Evolutionary conservation across 2,329 filamentous ascomycete species (phyloP).

Genomic region (Aspergillus ibericus): DNA sequence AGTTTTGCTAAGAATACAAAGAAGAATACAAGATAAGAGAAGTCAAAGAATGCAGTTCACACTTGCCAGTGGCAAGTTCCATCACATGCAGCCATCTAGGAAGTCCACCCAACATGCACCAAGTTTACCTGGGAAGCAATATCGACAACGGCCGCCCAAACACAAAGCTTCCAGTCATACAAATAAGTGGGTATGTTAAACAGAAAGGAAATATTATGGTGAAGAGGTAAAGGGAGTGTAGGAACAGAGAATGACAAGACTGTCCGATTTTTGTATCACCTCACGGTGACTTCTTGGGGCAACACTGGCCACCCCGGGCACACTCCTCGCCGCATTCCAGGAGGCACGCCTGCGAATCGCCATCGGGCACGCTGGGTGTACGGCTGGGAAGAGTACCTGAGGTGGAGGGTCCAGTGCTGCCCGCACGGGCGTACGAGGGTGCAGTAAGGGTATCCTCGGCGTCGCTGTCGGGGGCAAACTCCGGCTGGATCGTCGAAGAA

Average conservation of each 20-base stretch:
- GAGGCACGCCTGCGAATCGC: constrained; percentile 44
- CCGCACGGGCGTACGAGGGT: constrained; percentile 24
- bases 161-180: background rate
- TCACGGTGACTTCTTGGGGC: constrained; percentile 35
- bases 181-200: constrained; percentile 1
- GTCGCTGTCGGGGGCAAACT: constrained; percentile 57
- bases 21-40: background rate
- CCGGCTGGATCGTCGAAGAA: constrained; percentile 94
- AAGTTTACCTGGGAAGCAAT: background rate
- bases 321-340: constrained; percentile 51
- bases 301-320: constrained; percentile 43
- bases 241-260: constrained; percentile 3
- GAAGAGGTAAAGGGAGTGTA: constrained; percentile 5
- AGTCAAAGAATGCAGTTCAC: background rate
- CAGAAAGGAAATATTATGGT: background rate
- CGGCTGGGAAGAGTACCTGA: constrained; percentile 32
- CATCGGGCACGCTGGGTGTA: constrained; percentile 38
- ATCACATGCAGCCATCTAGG: background rate
- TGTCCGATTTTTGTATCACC: background rate
- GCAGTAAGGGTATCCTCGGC: constrained; percentile 28
- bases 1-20: background rate
- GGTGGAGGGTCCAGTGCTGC: constrained; percentile 5
- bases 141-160: background rate
- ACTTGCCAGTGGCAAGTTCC: background rate
- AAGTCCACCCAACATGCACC: background rate